These are phyloP conservation scores for Cercospora janseana DNA, from an alignment of 2,329 filamentous ascomycete species.

Conservation along the genomic window DNA sequence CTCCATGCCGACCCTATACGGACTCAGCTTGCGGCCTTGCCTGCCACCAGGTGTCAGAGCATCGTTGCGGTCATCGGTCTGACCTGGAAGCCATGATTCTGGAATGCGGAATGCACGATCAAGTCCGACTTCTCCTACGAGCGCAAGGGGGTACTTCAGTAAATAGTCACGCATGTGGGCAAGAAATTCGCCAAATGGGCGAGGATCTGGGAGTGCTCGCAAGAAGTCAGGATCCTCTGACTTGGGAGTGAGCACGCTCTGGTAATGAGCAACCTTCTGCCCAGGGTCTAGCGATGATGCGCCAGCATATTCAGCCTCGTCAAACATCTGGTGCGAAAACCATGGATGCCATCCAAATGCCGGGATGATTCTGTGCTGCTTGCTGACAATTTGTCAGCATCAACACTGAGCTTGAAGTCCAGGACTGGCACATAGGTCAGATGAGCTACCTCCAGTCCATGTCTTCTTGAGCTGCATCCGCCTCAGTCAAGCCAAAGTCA, in stretches of 20 bases:
- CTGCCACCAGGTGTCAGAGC: constrained; percentile 66
- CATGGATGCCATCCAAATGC: constrained; percentile 88
- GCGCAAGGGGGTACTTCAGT: constrained; percentile 57
- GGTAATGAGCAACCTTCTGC: constrained; percentile 60
- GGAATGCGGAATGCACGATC: constrained; percentile 77
- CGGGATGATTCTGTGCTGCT: constrained; percentile 56
- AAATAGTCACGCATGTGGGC: constrained; percentile 57
- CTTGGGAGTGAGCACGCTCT: constrained; percentile 59
- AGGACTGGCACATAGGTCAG: constrained; percentile 14
- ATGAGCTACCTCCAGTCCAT: constrained; percentile 38
- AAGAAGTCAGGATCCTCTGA: constrained; percentile 54
- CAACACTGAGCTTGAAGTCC: neutral
- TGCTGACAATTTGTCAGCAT: constrained; percentile 9
- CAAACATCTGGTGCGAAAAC: constrained; percentile 76
- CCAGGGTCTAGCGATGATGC: constrained; percentile 41
- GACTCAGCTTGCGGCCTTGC: constrained; percentile 66
- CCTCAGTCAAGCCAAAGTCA: constrained; percentile 49
- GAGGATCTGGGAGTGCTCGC: constrained; percentile 58
- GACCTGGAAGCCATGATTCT: constrained; percentile 51
- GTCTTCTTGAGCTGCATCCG: constrained; percentile 21
- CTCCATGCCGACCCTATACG: constrained; percentile 63
- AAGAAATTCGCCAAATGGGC: constrained; percentile 59
- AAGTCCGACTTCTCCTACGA: constrained; percentile 75
- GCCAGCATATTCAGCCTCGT: constrained; percentile 49
- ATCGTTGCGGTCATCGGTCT: constrained; percentile 45